A percentile compares a stretch with the other conserved stretches of the same genome.
phyloP scores from a whole-genome alignment of 23 red algal genomes.

The Pyropia yezoensis region DNA sequence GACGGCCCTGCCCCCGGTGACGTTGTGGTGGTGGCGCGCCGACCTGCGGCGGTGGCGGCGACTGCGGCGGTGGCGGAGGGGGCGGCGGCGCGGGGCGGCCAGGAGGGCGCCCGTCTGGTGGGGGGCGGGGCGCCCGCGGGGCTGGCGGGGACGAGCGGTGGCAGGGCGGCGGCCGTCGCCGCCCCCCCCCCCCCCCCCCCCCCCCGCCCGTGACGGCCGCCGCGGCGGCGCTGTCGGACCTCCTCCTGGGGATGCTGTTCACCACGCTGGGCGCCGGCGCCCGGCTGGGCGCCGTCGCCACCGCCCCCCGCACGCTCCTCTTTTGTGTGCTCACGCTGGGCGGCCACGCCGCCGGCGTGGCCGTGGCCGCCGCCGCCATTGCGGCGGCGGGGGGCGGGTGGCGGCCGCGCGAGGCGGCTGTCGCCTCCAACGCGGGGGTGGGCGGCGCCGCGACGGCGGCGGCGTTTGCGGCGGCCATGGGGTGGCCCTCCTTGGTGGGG shows the following conservation, averaged over 20 bases:
- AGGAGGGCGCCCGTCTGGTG: too few relatives aligned
- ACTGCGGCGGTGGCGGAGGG: too few relatives aligned
- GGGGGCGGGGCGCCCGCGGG: too few relatives aligned
- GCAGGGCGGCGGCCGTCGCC: too few relatives aligned
- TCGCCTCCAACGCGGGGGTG: conserved; percentile 58
- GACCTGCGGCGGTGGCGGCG: too few relatives aligned
- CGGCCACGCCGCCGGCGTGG: conserved; percentile 10
- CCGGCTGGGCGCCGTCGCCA: conserved; percentile 1
- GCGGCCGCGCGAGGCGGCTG: conserved; percentile 8
- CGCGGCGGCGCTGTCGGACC: not conserved
- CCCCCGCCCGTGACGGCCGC: too few relatives aligned
- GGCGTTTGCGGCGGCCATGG: conserved; percentile 22
- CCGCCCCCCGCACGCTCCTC: not conserved
- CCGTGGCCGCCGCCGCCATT: not conserved
- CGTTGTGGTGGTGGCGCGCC: too few relatives aligned
- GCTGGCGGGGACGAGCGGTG: too few relatives aligned
- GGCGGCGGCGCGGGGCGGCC: too few relatives aligned
- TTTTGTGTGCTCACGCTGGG: conserved; percentile 15
- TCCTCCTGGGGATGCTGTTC: conserved; percentile 4
- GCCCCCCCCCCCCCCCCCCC: too few relatives aligned
- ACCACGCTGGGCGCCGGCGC: conserved; percentile 4
- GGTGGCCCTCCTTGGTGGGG: conserved; percentile 21
- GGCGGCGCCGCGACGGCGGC: conserved; percentile 50
- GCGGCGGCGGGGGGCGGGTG: not conserved
- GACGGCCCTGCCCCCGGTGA: too few relatives aligned